These are phyloP conservation scores for Chloranthus sessilifolius DNA, from an alignment of 164 flowering plant species.

Conservation along the genomic window DNA sequence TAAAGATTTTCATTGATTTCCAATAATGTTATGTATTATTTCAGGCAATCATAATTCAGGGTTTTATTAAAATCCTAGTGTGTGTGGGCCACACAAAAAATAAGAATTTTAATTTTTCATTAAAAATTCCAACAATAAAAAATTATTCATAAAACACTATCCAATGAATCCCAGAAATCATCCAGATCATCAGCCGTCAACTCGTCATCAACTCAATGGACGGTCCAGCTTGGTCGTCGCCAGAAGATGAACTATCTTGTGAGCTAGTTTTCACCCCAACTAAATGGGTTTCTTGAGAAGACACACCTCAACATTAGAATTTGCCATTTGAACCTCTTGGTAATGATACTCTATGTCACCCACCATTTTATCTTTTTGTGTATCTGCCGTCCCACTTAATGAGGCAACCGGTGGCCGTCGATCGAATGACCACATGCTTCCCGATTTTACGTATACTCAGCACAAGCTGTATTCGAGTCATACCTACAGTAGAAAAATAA, in stretches of 20 bases:
- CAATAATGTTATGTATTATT: too few relatives aligned
- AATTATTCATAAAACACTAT: not conserved
- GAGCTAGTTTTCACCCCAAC: slow-evolving; percentile 19
- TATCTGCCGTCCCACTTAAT: not conserved
- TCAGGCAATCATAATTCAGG: too few relatives aligned
- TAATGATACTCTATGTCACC: too few relatives aligned
- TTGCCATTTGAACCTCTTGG: not conserved
- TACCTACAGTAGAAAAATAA: slow-evolving; percentile 30
- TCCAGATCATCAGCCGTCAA: slow-evolving; percentile 9
- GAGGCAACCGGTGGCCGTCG: slow-evolving; percentile 41
- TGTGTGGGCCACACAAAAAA: too few relatives aligned
- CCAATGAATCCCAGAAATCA: slow-evolving; percentile 19
- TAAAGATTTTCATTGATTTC: too few relatives aligned
- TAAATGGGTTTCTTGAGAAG: slow-evolving; percentile 8
- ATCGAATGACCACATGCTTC: slow-evolving; percentile 55
- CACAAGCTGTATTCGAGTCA: slow-evolving; percentile 56
- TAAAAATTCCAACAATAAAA: too few relatives aligned
- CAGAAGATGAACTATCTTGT: slow-evolving; percentile 25
- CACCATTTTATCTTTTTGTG: not conserved
- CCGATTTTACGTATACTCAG: slow-evolving; percentile 55
- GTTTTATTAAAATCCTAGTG: too few relatives aligned
- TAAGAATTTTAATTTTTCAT: too few relatives aligned
- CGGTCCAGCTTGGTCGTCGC: slow-evolving; percentile 13
- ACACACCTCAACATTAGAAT: not conserved
- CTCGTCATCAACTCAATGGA: slow-evolving; percentile 14